Evolutionary conservation across 192 early-diverging fungal species (phyloP).

Genomic region (Entophlyctis helioformis): DNA sequence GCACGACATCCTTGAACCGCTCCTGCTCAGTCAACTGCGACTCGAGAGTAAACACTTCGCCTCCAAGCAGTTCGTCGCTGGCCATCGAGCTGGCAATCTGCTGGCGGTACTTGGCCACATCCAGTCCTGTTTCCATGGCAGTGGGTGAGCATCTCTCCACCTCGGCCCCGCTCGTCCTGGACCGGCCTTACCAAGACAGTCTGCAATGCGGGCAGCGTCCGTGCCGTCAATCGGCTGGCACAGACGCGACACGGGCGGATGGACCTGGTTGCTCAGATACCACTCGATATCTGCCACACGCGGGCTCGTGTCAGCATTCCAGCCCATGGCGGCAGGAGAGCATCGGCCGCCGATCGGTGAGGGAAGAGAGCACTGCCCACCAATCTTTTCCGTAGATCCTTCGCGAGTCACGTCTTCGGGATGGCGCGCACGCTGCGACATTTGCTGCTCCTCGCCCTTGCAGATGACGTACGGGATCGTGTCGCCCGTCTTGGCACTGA

Average conservation of each 20-base stretch:
- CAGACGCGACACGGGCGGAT: conserved; percentile 75
- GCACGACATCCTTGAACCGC: conserved; percentile 62
- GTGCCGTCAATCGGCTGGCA: conserved; percentile 79
- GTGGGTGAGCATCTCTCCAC: neutral
- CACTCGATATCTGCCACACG: conserved; percentile 60
- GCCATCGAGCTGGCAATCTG: no score
- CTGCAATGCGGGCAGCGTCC: conserved; percentile 61
- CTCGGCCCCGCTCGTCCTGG: no score
- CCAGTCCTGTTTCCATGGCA: conserved; percentile 33
- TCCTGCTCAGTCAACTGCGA: conserved; percentile 63
- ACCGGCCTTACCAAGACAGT: conserved; percentile 52
- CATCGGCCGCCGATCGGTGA: neutral
- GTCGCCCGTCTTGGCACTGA: conserved; percentile 65
- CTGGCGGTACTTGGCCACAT: conserved; percentile 45
- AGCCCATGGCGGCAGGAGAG: no score
- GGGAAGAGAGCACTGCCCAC: conserved; percentile 14
- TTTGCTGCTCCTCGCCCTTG: conserved; percentile 22
- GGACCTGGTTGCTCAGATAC: conserved; percentile 86
- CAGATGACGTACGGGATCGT: conserved; percentile 91
- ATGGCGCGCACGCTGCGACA: conserved; percentile 69
- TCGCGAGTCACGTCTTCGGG: conserved; percentile 64
- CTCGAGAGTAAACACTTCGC: conserved; percentile 66
- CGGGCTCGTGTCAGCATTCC: no score
- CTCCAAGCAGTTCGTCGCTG: no score
- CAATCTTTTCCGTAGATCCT: conserved; percentile 29